Conservation (phyloP, 345 rosid genomes). For the Nasturtium officinale region DNA sequence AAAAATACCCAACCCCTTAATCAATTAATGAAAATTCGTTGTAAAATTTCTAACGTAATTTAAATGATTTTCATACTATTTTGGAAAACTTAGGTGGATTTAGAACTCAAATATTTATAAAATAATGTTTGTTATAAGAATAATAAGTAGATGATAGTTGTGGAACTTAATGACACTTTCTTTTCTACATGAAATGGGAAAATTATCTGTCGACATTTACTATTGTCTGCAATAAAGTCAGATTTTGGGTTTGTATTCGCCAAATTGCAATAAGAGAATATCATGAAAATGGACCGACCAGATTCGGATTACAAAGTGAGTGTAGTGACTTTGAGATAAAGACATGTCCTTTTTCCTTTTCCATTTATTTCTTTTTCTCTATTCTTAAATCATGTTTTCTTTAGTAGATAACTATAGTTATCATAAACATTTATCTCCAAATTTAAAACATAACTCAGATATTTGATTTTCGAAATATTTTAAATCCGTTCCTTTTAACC, state of each 20-base stretch:
- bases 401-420: no score
- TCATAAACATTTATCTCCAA: background rate
- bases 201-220: slow-evolving; percentile 20
- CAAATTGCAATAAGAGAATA: slow-evolving; percentile 34
- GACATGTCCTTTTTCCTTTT: slow-evolving; percentile 6
- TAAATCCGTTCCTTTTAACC: background rate
- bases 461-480: background rate
- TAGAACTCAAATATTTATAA: background rate
- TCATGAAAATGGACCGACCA: slow-evolving; percentile 41
- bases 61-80: background rate
- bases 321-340: slow-evolving; percentile 31
- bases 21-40: slow-evolving; percentile 14
- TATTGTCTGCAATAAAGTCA: slow-evolving; percentile 25
- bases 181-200: slow-evolving; percentile 28
- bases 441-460: background rate
- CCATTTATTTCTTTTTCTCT: background rate
- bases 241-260: slow-evolving; percentile 37
- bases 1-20: slow-evolving; percentile 14
- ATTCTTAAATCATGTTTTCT: background rate
- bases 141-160: slow-evolving; percentile 30
- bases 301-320: slow-evolving; percentile 7
- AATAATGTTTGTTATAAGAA: background rate
- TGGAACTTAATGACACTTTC: slow-evolving; percentile 35
- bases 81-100: background rate
- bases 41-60: background rate